A percentile compares a stretch with the other conserved stretches of the same genome.
Conservation (phyloP, 495 filamentous ascomycete species). For the Penicillium paradoxum region DNA sequence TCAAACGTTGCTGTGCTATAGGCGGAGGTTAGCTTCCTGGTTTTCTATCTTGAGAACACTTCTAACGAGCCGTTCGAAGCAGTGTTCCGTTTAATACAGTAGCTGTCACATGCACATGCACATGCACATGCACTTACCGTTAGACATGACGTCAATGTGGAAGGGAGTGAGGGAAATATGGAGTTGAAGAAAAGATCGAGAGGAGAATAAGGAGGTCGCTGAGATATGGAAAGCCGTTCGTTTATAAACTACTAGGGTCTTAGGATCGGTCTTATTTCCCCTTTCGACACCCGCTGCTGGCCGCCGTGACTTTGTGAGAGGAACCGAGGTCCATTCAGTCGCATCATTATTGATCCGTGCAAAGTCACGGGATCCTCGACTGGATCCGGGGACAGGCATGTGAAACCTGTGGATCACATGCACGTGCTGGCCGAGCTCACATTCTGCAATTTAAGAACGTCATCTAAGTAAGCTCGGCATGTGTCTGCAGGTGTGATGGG, state of each 20-base stretch:
- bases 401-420: neutral
- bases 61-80: neutral
- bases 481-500: too few relatives aligned
- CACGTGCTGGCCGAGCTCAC: neutral
- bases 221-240: conserved; percentile 13
- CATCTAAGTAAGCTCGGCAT: neutral
- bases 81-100: neutral
- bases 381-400: neutral
- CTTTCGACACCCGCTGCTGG: conserved; percentile 24
- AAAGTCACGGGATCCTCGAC: conserved; percentile 28
- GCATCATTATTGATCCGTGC: conserved; percentile 35
- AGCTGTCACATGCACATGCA: conserved; percentile 1
- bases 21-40: neutral
- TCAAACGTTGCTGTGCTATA: conserved; percentile 57
- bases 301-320: conserved; percentile 20
- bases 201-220: conserved; percentile 7
- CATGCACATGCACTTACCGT: conserved; percentile 26
- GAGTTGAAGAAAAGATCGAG: conserved; percentile 9
- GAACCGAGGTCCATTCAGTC: conserved; percentile 32
- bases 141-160: conserved; percentile 40
- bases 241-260: conserved; percentile 25
- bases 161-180: conserved; percentile 8
- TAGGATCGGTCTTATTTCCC: conserved; percentile 29
- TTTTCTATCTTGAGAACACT: neutral
- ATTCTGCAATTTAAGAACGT: neutral